Conservation (phyloP, 2,329 filamentous ascomycete species). For the Calonectria pauciramosa region DNA sequence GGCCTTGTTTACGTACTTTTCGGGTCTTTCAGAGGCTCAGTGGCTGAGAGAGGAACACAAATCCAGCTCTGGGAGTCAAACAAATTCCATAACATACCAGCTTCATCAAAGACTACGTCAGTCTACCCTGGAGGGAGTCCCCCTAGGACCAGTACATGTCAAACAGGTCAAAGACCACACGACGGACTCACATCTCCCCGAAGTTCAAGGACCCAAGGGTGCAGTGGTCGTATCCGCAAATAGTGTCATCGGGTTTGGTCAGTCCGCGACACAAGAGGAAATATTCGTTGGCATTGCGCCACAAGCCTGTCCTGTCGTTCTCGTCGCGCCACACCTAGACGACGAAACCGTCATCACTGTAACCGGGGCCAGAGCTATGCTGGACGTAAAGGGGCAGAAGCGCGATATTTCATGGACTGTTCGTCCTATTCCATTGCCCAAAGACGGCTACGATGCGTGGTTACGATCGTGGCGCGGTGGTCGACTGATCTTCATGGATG, state of each 20-base stretch:
- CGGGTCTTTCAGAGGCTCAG: slow-evolving; percentile 22
- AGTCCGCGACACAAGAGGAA: slow-evolving; percentile 54
- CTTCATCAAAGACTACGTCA: slow-evolving; percentile 33
- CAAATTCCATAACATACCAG: slow-evolving; percentile 35
- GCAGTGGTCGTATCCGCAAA: slow-evolving; percentile 52
- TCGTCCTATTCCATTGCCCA: neutral
- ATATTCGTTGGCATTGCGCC: slow-evolving; percentile 51
- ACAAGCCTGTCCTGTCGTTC: slow-evolving; percentile 51
- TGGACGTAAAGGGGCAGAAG: slow-evolving; percentile 47
- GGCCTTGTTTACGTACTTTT: slow-evolving; percentile 49
- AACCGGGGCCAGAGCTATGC: slow-evolving; percentile 46
- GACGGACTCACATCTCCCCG: slow-evolving; percentile 39
- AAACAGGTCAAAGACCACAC: slow-evolving; percentile 40
- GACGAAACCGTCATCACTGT: slow-evolving; percentile 46
- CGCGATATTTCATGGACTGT: slow-evolving; percentile 45
- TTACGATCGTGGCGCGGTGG: slow-evolving; percentile 37
- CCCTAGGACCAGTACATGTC: slow-evolving; percentile 31
- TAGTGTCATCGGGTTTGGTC: slow-evolving; percentile 51
- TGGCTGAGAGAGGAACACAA: slow-evolving; percentile 9
- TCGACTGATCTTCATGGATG: slow-evolving; percentile 54
- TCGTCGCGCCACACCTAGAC: slow-evolving; percentile 48
- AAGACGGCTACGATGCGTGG: neutral
- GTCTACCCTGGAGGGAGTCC: neutral
- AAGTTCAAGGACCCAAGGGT: slow-evolving; percentile 40
- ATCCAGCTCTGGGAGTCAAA: fast-evolving